Evolutionary conservation across 1,284 basidiomycete genomes (phyloP), one percentile per base, ranked within the genome.

Genomic region (Apiotrichum domesticum): DNA sequence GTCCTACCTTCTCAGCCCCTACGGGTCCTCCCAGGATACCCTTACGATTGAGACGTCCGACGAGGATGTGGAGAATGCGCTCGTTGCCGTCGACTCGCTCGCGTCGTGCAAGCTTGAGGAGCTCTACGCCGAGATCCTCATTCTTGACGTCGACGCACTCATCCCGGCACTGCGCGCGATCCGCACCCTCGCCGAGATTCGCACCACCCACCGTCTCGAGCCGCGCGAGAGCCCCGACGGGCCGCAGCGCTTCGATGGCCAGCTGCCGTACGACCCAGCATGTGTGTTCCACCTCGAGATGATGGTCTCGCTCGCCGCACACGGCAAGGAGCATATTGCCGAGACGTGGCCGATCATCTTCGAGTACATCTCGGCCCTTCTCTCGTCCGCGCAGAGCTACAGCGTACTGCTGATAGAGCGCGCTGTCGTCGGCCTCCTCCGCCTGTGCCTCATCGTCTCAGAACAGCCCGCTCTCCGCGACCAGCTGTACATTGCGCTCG

Each of bases 1-100:
- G 2, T 96, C 92, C 0, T 99, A 99, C 75, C 81, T 99, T 58
- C 85, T 99, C 79, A 96, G 94, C 13, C 96, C 96, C 1, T 98
- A 98, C 70, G 82, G 83, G 33, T 75, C 83, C 29, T 85, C 82
- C 65, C 79, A 82, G 6, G 89, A 93, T 33, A 80, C 83, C 15
- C 75, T 86, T 13, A 29, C 66, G 0, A 83, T 90, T 2, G 88
- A 90, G 9, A 86, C 89, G 57, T 88, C 87, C 34, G 88, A 93
- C 33, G 82, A 87, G 34, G 94, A 98, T 66, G 80, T 98, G 21
- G 96, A 98, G 76, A 93, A 87, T 58, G 96, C 95, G 0, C 80
- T 98, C 7, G 94, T 90, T 62, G 89, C 96, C 1, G 88, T 97
- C 48, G 96, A 99, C 72, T 98, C 93, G 71, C 87, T 99, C 61